Base-by-base conservation (phyloP, 495 filamentous ascomycete genomes). In the Neurospora sp. region DNA sequence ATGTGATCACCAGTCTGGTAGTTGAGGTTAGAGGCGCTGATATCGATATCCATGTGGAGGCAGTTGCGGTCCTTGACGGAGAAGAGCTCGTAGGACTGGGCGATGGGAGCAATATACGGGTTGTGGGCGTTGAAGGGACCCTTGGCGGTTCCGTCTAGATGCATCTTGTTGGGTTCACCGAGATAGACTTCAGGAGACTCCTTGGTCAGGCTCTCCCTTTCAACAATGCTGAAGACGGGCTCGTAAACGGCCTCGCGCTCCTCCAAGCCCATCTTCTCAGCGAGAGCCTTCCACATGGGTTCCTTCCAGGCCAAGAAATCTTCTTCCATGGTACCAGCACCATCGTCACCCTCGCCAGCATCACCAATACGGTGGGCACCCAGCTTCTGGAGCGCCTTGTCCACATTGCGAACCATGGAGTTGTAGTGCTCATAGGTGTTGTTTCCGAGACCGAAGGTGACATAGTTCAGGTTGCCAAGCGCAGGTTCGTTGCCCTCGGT, bases 371-470 rank as follows among this genome's bases (percentile, higher is more conserved):
- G 87, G 70, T 87, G 86, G 22, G 92, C 96, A 72, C 96, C 96
- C 38, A 94, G 85, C 76, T 92, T 94, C 75, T 87, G 83, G 65
- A 99, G 83, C 41, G 91, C 90, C 74, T 90, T 88, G 81, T 97
- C 89, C 72, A 97, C 89, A 73, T 93, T 91, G 73, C 96, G 93
- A 72, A 99, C 95, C 93, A 99, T 97, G 44, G 93, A 91, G 83
- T 99, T 98, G 87, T 98, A 99, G 85, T 99, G 96, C 78, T 99
- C 96, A 76, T 99, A 99, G 37, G 96, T 99, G 84, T 99, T 99
- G 86, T 99, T 92, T 74, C 96, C 96, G 12, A 99, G 88, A 78
- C 96, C 96, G 80, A 99, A 99, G 59, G 95, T 87, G 77, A 99
- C 92, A 78, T 93, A 99, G 80, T 94, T 95, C 77, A 99, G 86